Conservation (phyloP, 106 monocot species). For the Acorus gramineus region DNA sequence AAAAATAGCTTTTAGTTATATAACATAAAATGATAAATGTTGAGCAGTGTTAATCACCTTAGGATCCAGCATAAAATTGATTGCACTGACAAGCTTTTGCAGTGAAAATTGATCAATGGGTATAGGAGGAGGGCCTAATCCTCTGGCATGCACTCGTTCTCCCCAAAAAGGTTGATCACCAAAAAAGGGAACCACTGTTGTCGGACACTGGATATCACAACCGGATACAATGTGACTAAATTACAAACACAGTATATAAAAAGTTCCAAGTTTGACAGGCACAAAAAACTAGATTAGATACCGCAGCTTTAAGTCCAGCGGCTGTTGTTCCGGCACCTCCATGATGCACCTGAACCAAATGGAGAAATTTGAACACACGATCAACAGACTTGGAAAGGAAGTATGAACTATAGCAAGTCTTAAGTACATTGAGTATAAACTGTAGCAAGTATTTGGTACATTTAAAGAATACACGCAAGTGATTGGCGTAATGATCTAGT, state of each 20-base stretch:
- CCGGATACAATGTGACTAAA: too few relatives aligned
- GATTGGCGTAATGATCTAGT: too few relatives aligned
- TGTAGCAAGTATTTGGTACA: too few relatives aligned
- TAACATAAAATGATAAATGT: too few relatives aligned
- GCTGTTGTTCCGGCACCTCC: slow-evolving; percentile 99
- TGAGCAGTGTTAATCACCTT: slow-evolving; percentile 27
- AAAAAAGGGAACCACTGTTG: slow-evolving; percentile 89
- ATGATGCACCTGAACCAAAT: slow-evolving; percentile 68
- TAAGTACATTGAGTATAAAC: too few relatives aligned
- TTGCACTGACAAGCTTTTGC: slow-evolving; percentile 51
- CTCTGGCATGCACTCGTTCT: slow-evolving; percentile 69
- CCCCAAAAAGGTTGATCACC: slow-evolving; percentile 98
- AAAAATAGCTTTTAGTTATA: too few relatives aligned
- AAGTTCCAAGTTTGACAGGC: neutral
- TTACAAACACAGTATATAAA: too few relatives aligned
- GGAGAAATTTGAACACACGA: neutral
- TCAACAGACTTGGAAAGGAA: neutral
- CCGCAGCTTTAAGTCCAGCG: slow-evolving; percentile 89
- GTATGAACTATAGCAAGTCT: neutral
- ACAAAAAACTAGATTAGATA: slow-evolving; percentile 6
- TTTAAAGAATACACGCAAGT: too few relatives aligned
- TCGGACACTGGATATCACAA: slow-evolving; percentile 61
- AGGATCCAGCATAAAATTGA: slow-evolving; percentile 64
- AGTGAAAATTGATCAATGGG: slow-evolving; percentile 72
- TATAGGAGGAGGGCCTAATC: slow-evolving; percentile 78